phyloP scores from a whole-genome alignment of 2,329 filamentous ascomycete genomes.

The Myriosclerotinia duriaeana region DNA sequence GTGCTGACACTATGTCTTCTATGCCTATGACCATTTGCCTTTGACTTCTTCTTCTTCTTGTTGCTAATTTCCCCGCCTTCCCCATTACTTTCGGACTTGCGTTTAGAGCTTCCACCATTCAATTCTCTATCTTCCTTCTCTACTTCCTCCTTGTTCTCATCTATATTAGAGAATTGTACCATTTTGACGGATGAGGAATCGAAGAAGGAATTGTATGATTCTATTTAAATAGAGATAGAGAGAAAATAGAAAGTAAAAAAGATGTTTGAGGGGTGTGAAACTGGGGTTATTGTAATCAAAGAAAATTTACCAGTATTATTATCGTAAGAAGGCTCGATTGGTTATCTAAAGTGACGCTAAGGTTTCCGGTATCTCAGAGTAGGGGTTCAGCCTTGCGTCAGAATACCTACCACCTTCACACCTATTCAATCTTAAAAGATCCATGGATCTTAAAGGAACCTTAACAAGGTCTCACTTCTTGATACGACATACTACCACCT shows the following conservation, averaged over 20 bases:
- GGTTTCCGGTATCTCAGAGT: no score
- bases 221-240: no score
- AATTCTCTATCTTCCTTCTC: slow-evolving; percentile 6
- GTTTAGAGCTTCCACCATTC: slow-evolving; percentile 18
- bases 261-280: neutral
- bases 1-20: slow-evolving; percentile 56
- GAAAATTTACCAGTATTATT: slow-evolving; percentile 12
- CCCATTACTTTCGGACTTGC: slow-evolving; percentile 12
- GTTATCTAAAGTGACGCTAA: neutral
- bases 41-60: slow-evolving; percentile 32
- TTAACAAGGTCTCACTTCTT: no score
- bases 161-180: slow-evolving; percentile 34
- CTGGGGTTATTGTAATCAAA: slow-evolving; percentile 7
- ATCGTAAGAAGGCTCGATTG: neutral
- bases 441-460: no score
- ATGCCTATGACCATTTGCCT: slow-evolving; percentile 39
- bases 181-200: slow-evolving; percentile 23
- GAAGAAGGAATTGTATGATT: neutral
- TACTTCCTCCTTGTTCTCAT: slow-evolving; percentile 21
- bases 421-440: no score
- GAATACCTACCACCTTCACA: no score
- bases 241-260: neutral
- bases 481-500: no score
- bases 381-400: no score
- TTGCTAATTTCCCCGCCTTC: slow-evolving; percentile 23